Base-by-base conservation (phyloP, 208 protist genomes). In the Tritrichomonas musculus region DNA sequence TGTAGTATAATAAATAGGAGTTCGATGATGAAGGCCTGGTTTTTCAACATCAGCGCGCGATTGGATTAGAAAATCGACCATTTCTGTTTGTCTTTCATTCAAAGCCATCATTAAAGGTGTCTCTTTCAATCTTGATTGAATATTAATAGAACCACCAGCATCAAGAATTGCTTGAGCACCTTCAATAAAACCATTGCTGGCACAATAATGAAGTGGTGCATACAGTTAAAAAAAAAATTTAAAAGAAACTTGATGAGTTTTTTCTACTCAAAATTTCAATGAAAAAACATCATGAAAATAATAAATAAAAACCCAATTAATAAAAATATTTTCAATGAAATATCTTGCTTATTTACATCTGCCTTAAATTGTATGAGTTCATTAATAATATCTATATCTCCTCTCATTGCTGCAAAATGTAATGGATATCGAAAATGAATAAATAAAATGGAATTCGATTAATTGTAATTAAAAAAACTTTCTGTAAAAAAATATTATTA, bases 391-490 rank as follows among this genome's bases (percentile, higher is more conserved):
- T 77, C 69, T 47, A 44, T 44, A 77, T 77, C 36, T 47, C 33
- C 25, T 47, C 25, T 77, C 69, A 77, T 77, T 77, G 69, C 69
- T 27, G 69, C 69, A 77, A 77, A 77, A 44, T 77, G 69, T 44
- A 77, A 44, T 9, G 69, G 69, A 44, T 44, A 47, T 44, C 69
- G 25, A 77, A 17, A 11, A n/a, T 33, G 11, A 33, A 25, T 69
- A 69, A n/a, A n/a, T 33, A 25, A 60, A 60, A 69, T 33, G 11
- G 5, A 69, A 69, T 25, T 69, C 64, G 8, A 69, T 33, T n/a
- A 69, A 69, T 69, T n/a, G n/a, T n/a, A n/a, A n/a, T n/a, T 69
- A n/a, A n/a, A 69, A 69, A n/a, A 69, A 69, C 64, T 69, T 69
- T 69, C 11, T 60, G 5, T 17, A 60, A 69, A 60, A 60, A 60